phyloP scores from a whole-genome alignment of 2,329 filamentous ascomycete genomes.

The Talaromyces sp. region DNA sequence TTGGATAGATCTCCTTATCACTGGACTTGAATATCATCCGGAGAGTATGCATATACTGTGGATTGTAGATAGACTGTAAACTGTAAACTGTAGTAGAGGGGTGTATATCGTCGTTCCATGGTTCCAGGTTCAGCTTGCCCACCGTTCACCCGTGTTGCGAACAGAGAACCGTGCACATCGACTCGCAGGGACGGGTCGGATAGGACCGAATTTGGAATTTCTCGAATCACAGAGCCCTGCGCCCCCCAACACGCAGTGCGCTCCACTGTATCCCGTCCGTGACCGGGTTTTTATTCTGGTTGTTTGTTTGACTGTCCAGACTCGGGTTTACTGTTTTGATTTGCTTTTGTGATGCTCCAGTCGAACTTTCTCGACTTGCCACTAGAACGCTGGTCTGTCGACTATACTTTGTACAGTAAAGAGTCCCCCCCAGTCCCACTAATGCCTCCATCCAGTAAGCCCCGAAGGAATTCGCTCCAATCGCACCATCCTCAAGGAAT shows the following conservation, averaged over 20 bases:
- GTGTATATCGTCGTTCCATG: background rate
- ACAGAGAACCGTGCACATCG: slow-evolving; percentile 18
- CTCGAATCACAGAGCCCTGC: slow-evolving; percentile 5
- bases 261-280: background rate
- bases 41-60: too few species aligned
- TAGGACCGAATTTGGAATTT: slow-evolving; percentile 18
- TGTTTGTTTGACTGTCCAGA: too few species aligned
- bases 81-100: too few species aligned
- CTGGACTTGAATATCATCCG: too few species aligned
- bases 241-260: background rate
- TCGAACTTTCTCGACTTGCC: background rate
- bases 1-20: too few species aligned
- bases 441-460: too few species aligned
- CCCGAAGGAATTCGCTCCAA: background rate
- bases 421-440: too few species aligned
- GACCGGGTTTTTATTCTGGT: too few species aligned
- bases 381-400: too few species aligned
- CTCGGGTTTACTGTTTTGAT: background rate
- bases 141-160: slow-evolving; percentile 22
- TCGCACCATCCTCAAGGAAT: background rate
- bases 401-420: too few species aligned
- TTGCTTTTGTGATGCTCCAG: background rate
- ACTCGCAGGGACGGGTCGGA: slow-evolving; percentile 8
- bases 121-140: slow-evolving; percentile 2
- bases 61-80: too few species aligned